Conservation (phyloP, 129 eudicot species). For the Scalesia atractyloides region DNA sequence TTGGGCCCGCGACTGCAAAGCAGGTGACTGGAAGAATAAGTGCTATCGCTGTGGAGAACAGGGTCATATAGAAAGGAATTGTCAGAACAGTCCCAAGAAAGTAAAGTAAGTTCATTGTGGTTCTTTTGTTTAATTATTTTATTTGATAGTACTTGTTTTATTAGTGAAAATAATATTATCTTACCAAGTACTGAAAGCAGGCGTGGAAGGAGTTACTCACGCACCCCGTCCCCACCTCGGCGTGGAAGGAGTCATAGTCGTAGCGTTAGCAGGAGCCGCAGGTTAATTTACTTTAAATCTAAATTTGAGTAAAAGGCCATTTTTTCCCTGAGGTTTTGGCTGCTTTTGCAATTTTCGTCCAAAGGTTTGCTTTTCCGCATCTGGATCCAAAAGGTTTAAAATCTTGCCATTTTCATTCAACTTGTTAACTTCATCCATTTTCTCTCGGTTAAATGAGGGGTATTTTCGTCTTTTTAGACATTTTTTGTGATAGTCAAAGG, state of each 20-base stretch:
- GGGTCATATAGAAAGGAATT: constrained; percentile 82
- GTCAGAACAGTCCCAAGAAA: constrained; percentile 91
- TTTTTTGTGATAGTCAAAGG: too few species aligned
- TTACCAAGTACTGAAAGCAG: constrained; percentile 30
- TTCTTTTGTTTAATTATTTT: not conserved
- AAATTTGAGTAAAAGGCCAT: too few species aligned
- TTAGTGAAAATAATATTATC: constrained; percentile 6
- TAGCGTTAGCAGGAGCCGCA: constrained; percentile 78
- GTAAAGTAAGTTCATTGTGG: constrained; percentile 40
- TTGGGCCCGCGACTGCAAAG: constrained; percentile 94
- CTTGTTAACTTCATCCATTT: too few species aligned
- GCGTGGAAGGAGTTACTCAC: constrained; percentile 80
- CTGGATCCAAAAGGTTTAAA: too few species aligned
- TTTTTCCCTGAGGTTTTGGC: too few species aligned
- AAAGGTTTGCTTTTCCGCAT: too few species aligned
- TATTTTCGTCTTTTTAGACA: too few species aligned
- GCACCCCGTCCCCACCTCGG: constrained; percentile 76
- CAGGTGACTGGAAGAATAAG: constrained; percentile 97
- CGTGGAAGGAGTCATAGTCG: constrained; percentile 69
- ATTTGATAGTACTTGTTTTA: not conserved
- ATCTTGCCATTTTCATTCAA: too few species aligned
- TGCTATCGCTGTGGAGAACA: constrained; percentile 92
- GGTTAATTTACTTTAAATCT: constrained; percentile 33
- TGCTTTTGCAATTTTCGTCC: too few species aligned
- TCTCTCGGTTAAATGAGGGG: too few species aligned